Base-by-base conservation (phyloP, 2,329 filamentous ascomycete genomes). In the Talaromyces sp. region DNA sequence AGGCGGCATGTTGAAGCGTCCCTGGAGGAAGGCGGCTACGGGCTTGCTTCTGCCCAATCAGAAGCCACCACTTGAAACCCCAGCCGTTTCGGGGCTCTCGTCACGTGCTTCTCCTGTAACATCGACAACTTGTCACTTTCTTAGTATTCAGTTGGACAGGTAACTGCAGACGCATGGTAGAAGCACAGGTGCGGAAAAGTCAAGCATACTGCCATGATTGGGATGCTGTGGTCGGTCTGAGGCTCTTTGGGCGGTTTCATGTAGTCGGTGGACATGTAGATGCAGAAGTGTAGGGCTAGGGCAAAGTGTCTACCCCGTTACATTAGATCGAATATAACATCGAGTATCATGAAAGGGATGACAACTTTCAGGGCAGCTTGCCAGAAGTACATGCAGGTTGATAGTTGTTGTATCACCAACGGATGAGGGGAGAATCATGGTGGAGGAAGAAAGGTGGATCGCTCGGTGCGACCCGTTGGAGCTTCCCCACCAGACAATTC, bases 31-130 rank as follows among this genome's bases (percentile, higher is more conserved):
- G 63, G 63, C 63, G 63, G 57, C 24, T 61, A 65, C 35, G 39
- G 16, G 47, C 24, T 39, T 35, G 43, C 47, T 49, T 47, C 47
- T 24, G 63, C 41, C 63, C 63, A 65, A 65, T 60, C 62, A 60
- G 52, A 45, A 14, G 54, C 39, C 27, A 7, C 24, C 3, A 27
- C 19, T 22, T 49, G 62, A 50, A 57, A 50, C 62, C 33, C 14
- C 52, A 56, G 52, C 24, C 19, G 52, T 56, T 56, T 56, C 33
- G 11, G 50, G 9, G 52, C 2, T 37, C 33, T 37, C 11, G 52
- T 56, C 52, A 56, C 33, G 52, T 56, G 52, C 5, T 39, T 37
- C 52, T 56, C 11, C 31, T 56, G 52, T 33, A 56, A 52, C 49
- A 14, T 47, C 43, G 43, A 47, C 43, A 47, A 47, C 13, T 50